Evolutionary conservation across 2,329 filamentous ascomycete genomes (phyloP), one percentile per base, ranked within the genome.

Genomic region (Blastomyces silverae): DNA sequence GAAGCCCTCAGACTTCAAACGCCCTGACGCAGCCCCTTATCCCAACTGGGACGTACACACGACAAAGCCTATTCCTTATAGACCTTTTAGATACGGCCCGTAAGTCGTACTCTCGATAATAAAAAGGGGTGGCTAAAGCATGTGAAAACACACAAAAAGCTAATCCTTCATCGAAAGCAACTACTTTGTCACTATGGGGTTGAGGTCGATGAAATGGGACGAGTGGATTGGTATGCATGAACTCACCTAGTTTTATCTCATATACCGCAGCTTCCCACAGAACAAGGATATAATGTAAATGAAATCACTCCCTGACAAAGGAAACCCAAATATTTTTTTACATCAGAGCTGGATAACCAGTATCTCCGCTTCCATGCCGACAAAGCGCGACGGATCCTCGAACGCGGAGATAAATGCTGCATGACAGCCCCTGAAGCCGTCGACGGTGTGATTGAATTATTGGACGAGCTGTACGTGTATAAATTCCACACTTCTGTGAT

Each of bases 1-100:
- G 86, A 75, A 70, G 4, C 82, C 85, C 0, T 81, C 80, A 15
- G 69, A 77, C 62, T 91, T 88, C 79, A 80, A 81, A 66, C 79
- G 85, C 1, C 87, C 88, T 0, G 73, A 77, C 0, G 85, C 87
- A 4, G 63, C 76, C 0, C 85, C 89, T 0, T 91, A 89, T 70
- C 84, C 85, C 0, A 75, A 85, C 73, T 92, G 89, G 88, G 85
- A 87, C 55, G 74, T 92, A 46, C 79, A 83, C 31, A 77, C 79
- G n/a, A 90, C 88, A 1, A 87, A 88, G 66, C 89, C 90, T 0
- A 82, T 91, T 0, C 88, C 89, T 0, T 93, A 93, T 76, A 84
- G 90, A 6, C 89, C 90, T 0, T 93, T 93, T 75, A 85, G 88
- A 70, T 85, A 91, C 73, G 89, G 90, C 0, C 89, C 89, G 73